Conservation (phyloP, 345 rosid species). For the Cardamine occulta region DNA sequence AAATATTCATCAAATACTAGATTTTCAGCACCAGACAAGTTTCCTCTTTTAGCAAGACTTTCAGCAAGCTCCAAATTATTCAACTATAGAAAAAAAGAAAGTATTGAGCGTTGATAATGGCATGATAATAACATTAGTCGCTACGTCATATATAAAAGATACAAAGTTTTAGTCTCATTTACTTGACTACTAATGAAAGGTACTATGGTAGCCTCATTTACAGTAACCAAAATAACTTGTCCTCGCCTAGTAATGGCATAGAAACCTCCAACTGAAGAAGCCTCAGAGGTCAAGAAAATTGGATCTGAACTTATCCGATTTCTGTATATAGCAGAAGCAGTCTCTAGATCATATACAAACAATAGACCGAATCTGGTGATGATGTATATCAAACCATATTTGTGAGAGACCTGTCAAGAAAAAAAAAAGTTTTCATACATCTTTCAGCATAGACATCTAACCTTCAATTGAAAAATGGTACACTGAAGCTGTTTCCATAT, state of each 20-base stretch:
- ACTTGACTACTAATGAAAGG: slow-evolving; percentile 98
- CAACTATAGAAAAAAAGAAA: slow-evolving; percentile 55
- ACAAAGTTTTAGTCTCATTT: slow-evolving; percentile 24
- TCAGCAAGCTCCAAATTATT: slow-evolving; percentile 98
- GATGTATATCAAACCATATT: slow-evolving; percentile 81
- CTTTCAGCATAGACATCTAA: no score
- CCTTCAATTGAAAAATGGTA: no score
- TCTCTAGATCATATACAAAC: no score
- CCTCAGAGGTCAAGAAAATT: slow-evolving; percentile 91
- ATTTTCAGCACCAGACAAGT: slow-evolving; percentile 98
- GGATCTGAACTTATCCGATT: slow-evolving; percentile 98
- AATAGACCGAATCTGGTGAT: slow-evolving; percentile 95
- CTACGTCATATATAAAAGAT: neutral
- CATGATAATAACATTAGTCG: slow-evolving; percentile 17
- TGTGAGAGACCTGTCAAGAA: slow-evolving; percentile 85
- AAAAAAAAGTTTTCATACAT: no score
- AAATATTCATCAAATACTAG: slow-evolving; percentile 54
- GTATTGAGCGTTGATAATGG: slow-evolving; percentile 6
- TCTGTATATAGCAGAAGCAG: slow-evolving; percentile 95
- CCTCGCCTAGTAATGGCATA: slow-evolving; percentile 92
- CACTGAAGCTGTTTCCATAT: no score
- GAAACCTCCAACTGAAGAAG: slow-evolving; percentile 89
- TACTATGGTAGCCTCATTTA: slow-evolving; percentile 89
- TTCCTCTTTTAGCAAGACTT: slow-evolving; percentile 97
- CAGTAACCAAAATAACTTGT: slow-evolving; percentile 80